Evolutionary conservation across 2,329 filamentous ascomycete species (phyloP), one percentile per base, ranked within the genome.

Genomic region (Cladophialophora immunda): DNA sequence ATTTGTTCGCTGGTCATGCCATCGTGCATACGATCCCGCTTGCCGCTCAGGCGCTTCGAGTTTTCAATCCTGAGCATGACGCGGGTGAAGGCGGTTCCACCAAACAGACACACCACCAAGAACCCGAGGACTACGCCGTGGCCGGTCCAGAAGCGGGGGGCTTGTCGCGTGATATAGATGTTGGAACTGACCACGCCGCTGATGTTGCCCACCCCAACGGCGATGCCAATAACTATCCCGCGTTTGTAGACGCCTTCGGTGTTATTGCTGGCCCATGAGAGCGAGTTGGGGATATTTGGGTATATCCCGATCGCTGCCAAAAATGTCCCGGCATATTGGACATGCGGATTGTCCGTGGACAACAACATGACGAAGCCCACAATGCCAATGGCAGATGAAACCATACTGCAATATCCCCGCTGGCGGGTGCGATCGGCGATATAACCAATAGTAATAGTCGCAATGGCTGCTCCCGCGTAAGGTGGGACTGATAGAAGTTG

Each of bases 131-230:
- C 88, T 0, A 89, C 84, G 2, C 86, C 89, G 72, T 97, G 93
- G 0, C 94, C 94, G 1, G 87, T 83, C 38, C 85, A 85, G 79
- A 88, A 97, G 29, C 85, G 83, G 3, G 90, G 92, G 67, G 80
- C 71, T 74, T 87, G 82, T 67, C 84, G 81, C 73, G 74, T 76
- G 2, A 81, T 80, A 72, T 92, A 97, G 72, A 97, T 92, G 76
- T 97, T 97, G 13, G 78, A 81, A 4, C 77, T 78, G 68, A 97
- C 90, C 22, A 97, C 87, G 45, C 94, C 94, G 75, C 96, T 96
- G 53, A 97, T 81, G 75, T 97, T 97, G 34, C 94, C 93, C 92
- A 92, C 97, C 19, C 91, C 93, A 66, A 97, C 95, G 61, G 97
- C 91, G 69, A 97, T 88, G 0, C 94, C 94, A 0, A 97, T 81